Base-by-base conservation (phyloP, 106 monocot species). In the Allium sativum region DNA sequence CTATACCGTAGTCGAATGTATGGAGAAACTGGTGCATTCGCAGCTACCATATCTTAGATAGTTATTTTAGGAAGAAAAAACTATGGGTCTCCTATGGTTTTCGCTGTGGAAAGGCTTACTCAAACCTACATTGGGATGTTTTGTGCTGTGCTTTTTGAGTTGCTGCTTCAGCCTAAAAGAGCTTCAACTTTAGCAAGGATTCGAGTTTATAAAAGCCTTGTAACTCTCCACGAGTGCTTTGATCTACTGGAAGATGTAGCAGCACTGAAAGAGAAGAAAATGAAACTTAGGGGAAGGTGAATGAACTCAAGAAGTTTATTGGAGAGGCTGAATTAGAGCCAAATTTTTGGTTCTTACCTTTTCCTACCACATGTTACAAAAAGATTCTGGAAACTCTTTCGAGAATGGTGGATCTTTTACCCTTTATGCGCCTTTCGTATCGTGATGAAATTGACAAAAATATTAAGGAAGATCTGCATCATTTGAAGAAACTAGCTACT, bases 341-440 rank as follows among this genome's bases (percentile, higher is more conserved):
- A 14, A 58, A 58, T 14, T 58, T 58, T 20, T 58, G 58, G 58
- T 58, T 58, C 41, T 41, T 58, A 42, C 58, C 58, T 19, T 58
- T 58, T 19, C 58, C 58, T 12, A 19, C 42, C 42, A 42, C 21
- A 41, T 58, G 41, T 41, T 58, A 58, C 42, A 58, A 58, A 12
- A 58, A 56, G 55, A 7, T 56, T 20, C 19, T 21, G 8, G 19
- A 22, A 18, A 9, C 55, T 21, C 55, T 56, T 7, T 14, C 18
- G 20, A 56, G 22, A 17, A 56, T 18, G 0, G 18, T 7, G 55
- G 55, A 56, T 22, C 7, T 56, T 18, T 12, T 56, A 9, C 21
- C 8, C 1, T 56, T 19, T 12, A 5, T 56, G 55, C 21, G 10
- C 1, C 55, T 21, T 12, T 11, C 11, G 3, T 50, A 11, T 50